These are phyloP conservation scores for Vicia villosa DNA, from an alignment of 306 rosid species.

Conservation along the genomic window DNA sequence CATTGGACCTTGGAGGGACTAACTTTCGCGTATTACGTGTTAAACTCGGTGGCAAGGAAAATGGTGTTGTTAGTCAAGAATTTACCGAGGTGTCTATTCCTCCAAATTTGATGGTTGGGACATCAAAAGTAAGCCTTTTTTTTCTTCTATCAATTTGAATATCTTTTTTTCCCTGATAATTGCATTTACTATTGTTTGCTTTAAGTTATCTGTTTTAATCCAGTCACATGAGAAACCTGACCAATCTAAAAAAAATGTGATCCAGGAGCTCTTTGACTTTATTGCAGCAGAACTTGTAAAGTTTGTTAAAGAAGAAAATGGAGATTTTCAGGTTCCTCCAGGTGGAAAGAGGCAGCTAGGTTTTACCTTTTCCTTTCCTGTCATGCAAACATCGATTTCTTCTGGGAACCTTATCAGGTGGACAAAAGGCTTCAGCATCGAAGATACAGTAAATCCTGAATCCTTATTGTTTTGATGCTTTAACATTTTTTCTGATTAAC, in stretches of 20 bases:
- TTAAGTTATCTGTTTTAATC: neutral
- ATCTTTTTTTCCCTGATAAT: neutral
- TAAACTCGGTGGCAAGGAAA: conserved; percentile 80
- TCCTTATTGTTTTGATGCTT: conserved; percentile 37
- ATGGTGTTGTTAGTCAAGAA: conserved; percentile 60
- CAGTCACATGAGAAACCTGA: conserved; percentile 21
- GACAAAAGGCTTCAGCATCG: conserved; percentile 94
- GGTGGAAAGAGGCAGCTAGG: conserved; percentile 95
- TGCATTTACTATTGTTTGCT: conserved; percentile 11
- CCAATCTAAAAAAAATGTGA: conserved; percentile 38
- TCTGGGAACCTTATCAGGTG: conserved; percentile 92
- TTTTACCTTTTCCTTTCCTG: conserved; percentile 96
- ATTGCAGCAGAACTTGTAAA: conserved; percentile 80
- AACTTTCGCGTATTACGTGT: conserved; percentile 94
- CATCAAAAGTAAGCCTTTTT: conserved; percentile 69
- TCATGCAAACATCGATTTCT: conserved; percentile 75
- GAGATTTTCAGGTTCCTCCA: conserved; percentile 62
- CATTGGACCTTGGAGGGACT: conserved; percentile 98
- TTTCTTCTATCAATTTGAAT: neutral
- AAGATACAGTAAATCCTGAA: conserved; percentile 56
- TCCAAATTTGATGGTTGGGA: conserved; percentile 71
- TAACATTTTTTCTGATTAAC: conserved; percentile 27
- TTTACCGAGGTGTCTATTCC: conserved; percentile 86
- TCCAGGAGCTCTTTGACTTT: conserved; percentile 88
- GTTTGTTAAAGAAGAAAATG: conserved; percentile 80